Evolutionary conservation across 306 rosid species (phyloP).

Genomic region (Corylus heterophylla): DNA sequence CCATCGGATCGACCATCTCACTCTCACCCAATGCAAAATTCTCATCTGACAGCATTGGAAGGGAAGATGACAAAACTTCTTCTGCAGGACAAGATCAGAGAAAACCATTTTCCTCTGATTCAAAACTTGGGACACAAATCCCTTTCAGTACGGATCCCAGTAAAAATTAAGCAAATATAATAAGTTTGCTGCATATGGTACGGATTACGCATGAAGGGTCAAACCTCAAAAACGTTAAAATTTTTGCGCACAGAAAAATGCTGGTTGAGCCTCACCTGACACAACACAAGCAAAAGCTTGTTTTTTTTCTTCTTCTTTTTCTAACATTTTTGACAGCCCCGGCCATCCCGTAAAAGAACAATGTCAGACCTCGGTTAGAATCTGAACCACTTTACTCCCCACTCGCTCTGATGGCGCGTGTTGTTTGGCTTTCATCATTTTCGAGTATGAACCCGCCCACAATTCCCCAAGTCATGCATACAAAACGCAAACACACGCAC

Average conservation of each 20-base stretch:
- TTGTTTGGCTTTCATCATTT: background rate
- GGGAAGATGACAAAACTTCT: too few relatives aligned
- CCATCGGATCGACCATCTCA: too few relatives aligned
- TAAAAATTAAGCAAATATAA: background rate
- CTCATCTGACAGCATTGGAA: too few relatives aligned
- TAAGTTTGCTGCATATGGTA: constrained; percentile 1
- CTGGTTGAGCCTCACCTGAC: constrained; percentile 40
- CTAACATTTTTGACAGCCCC: background rate
- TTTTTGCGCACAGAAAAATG: background rate
- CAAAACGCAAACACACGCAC: background rate
- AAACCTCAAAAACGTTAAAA: background rate
- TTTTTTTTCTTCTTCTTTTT: background rate
- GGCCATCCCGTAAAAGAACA: constrained; percentile 9
- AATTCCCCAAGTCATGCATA: constrained; percentile 28
- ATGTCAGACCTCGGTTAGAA: background rate
- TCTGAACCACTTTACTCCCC: background rate
- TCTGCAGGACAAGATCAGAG: background rate
- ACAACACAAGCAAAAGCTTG: background rate
- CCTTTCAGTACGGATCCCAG: constrained; percentile 3
- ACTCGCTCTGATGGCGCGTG: constrained; percentile 35
- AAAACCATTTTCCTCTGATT: background rate
- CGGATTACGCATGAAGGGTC: constrained; percentile 20
- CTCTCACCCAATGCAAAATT: too few relatives aligned
- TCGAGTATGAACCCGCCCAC: constrained; percentile 40
- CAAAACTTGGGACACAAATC: background rate